These are phyloP conservation scores for Xylaria castorea DNA, from an alignment of 495 filamentous ascomycete species.

Conservation along the genomic window DNA sequence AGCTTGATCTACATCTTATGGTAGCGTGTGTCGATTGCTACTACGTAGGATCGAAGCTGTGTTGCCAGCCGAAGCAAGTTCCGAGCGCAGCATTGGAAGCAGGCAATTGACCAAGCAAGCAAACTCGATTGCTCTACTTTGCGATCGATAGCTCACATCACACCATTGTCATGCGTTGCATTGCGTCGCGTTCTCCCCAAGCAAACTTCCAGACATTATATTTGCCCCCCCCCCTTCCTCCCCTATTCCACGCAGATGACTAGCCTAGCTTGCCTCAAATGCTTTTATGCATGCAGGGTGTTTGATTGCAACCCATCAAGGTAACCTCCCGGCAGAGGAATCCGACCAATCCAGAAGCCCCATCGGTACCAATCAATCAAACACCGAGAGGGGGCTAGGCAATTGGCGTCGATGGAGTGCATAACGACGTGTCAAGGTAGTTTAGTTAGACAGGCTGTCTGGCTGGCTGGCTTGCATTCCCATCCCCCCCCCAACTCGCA, in stretches of 20 bases:
- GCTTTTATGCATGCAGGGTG: conserved; percentile 25
- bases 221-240: background rate
- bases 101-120: no score
- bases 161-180: background rate
- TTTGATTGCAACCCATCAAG: conserved; percentile 15
- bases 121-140: background rate
- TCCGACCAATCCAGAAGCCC: background rate
- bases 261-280: no score
- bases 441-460: no score
- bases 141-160: conserved; percentile 6
- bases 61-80: conserved; percentile 2
- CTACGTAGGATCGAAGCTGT: background rate
- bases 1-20: background rate
- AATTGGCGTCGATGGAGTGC: conserved; percentile 6
- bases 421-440: conserved; percentile 22
- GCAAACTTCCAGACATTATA: background rate
- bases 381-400: background rate
- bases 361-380: background rate
- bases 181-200: background rate
- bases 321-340: background rate
- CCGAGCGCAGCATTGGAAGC: no score
- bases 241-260: conserved; percentile 16
- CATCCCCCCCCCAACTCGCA: background rate
- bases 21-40: background rate
- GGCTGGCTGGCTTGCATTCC: conserved; percentile 18